Percentiles rank a stretch among this genome's conserved stretches.
Evolutionary conservation across 78 protist genomes (phyloP).

Genomic region (Protostelium mycophagum): DNA sequence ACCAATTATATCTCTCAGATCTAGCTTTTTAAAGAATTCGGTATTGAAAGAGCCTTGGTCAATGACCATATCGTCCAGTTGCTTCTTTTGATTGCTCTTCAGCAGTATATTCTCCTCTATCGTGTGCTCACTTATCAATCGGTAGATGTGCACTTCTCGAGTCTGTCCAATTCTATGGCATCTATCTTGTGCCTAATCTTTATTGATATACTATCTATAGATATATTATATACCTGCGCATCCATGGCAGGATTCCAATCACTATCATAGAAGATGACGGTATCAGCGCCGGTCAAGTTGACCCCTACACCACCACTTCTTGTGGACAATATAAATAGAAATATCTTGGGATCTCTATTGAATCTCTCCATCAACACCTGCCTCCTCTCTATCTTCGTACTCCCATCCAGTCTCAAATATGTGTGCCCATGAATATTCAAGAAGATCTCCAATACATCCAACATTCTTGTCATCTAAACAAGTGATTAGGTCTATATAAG

Average conservation of each 20-base stretch:
- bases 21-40: slow-evolving; percentile 45
- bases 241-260: slow-evolving; percentile 98
- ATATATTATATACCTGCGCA: slow-evolving; percentile 18
- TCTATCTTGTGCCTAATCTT: slow-evolving; percentile 88
- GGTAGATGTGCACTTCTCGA: slow-evolving; percentile 90
- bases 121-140: slow-evolving; percentile 79
- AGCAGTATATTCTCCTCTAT: slow-evolving; percentile 91
- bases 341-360: slow-evolving; percentile 71
- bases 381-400: slow-evolving; percentile 82
- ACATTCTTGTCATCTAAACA: slow-evolving; percentile 88
- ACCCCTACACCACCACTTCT: slow-evolving; percentile 95
- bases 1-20: slow-evolving; percentile 11
- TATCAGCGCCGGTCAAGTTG: slow-evolving; percentile 97
- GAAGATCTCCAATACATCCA: slow-evolving; percentile 91
- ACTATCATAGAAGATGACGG: slow-evolving; percentile 95
- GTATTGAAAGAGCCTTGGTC: slow-evolving; percentile 68
- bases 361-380: slow-evolving; percentile 82
- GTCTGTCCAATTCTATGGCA: slow-evolving; percentile 97
- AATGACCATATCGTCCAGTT: slow-evolving; percentile 66
- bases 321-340: slow-evolving; percentile 88
- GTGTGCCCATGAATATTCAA: slow-evolving; percentile 68
- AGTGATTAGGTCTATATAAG: slow-evolving; percentile 45
- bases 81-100: slow-evolving; percentile 82
- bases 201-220: slow-evolving; percentile 18
- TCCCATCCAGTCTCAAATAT: slow-evolving; percentile 94